Percentiles rank a stretch among this genome's conserved stretches.
phyloP scores from a whole-genome alignment of 2,329 filamentous ascomycete species.

The Clonostachys solani region DNA sequence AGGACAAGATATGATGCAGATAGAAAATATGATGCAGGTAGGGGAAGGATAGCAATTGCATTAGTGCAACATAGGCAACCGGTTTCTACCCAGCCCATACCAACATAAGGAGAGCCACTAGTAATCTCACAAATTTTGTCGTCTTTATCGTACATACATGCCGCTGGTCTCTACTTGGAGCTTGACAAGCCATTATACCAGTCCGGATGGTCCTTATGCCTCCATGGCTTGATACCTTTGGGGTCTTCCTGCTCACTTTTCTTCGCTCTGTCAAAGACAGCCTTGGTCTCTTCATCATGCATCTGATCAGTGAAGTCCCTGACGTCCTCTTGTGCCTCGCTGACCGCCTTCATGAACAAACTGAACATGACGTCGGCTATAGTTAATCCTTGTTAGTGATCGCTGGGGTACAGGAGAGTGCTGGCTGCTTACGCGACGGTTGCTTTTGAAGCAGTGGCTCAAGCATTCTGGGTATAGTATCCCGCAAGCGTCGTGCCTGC shows the following conservation, averaged over 20 bases:
- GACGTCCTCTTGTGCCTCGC: slow-evolving; percentile 43
- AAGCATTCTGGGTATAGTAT: slow-evolving; percentile 30
- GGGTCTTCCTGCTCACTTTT: slow-evolving; percentile 51
- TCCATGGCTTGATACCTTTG: slow-evolving; percentile 55
- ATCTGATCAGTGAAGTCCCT: slow-evolving; percentile 44
- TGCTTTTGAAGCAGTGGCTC: slow-evolving; percentile 46
- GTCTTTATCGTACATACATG: no score
- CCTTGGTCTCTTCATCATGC: slow-evolving; percentile 38
- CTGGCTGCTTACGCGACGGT: slow-evolving; percentile 40
- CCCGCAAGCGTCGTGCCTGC: slow-evolving; percentile 25
- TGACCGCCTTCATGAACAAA: slow-evolving; percentile 42
- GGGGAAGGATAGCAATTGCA: no score
- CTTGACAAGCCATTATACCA: slow-evolving; percentile 35
- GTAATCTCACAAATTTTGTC: no score
- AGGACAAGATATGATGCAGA: no score
- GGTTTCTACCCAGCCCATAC: no score
- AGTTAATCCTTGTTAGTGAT: not conserved
- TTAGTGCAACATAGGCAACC: no score
- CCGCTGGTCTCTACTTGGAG: no score
- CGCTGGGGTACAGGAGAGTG: slow-evolving; percentile 6
- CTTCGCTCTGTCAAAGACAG: slow-evolving; percentile 45
- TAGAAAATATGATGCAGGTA: no score
- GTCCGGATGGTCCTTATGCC: slow-evolving; percentile 52
- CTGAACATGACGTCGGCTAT: slow-evolving; percentile 46
- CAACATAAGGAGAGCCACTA: no score